Conservation (phyloP, 2,329 filamentous ascomycete species). For the Trichoderma polysporum region DNA sequence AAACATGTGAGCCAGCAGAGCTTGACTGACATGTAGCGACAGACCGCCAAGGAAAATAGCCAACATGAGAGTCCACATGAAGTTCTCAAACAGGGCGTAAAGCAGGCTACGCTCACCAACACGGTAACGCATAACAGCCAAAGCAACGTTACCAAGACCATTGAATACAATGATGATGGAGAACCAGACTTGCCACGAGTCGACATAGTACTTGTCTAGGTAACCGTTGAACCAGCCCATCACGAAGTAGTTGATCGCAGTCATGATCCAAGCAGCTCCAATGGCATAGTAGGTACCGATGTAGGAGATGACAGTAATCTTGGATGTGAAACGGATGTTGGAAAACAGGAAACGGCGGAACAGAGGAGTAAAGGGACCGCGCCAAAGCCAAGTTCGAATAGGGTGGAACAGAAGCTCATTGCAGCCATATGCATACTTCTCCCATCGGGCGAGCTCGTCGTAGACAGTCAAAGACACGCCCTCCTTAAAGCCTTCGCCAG, state of each 20-base stretch:
- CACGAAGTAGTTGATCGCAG: constrained; percentile 71
- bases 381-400: constrained; percentile 68
- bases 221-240: constrained; percentile 75
- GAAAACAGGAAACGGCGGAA: constrained; percentile 73
- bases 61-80: constrained; percentile 73
- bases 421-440: constrained; percentile 84
- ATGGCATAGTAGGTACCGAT: constrained; percentile 81
- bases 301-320: constrained; percentile 73
- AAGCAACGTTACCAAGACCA: constrained; percentile 68
- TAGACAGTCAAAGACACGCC: constrained; percentile 83
- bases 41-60: constrained; percentile 82
- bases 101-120: constrained; percentile 62
- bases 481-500: constrained; percentile 76
- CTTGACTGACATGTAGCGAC: constrained; percentile 77
- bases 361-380: constrained; percentile 75
- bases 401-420: constrained; percentile 81
- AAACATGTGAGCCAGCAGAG: constrained; percentile 79
- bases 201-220: constrained; percentile 77
- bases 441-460: constrained; percentile 81
- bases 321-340: constrained; percentile 71
- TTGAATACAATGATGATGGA: constrained; percentile 78
- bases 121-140: constrained; percentile 72
- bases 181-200: constrained; percentile 79
- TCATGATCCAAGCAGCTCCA: constrained; percentile 72
- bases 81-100: constrained; percentile 58